A percentile compares a stretch with the other conserved stretches of the same genome.
Conservation (phyloP, 2,329 filamentous ascomycete genomes). For the Aspergillus intermedius region DNA sequence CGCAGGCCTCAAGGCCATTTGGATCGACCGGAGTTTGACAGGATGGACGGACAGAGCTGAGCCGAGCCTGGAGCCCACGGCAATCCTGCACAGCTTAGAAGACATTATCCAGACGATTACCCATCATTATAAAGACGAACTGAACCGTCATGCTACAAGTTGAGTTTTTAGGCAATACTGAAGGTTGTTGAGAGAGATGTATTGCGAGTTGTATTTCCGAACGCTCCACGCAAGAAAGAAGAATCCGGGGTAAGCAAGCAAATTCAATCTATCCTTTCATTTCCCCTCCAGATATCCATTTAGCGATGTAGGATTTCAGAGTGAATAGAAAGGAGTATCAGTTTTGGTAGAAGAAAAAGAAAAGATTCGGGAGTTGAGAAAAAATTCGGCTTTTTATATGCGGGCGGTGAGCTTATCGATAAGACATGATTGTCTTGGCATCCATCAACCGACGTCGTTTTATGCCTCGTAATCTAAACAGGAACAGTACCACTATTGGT, state of each 20-base stretch:
- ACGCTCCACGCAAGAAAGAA: slow-evolving; percentile 36
- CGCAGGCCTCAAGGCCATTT: slow-evolving; percentile 57
- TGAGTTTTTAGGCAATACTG: neutral
- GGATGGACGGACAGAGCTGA: slow-evolving; percentile 62
- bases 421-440: slow-evolving; percentile 16
- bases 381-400: slow-evolving; percentile 21
- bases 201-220: slow-evolving; percentile 43
- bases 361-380: slow-evolving; percentile 14
- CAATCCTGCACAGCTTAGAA: slow-evolving; percentile 51
- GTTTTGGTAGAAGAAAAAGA: slow-evolving; percentile 33
- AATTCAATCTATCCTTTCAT: slow-evolving; percentile 38
- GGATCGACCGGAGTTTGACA: slow-evolving; percentile 57
- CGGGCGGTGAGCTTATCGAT: slow-evolving; percentile 29
- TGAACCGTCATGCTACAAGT: neutral
- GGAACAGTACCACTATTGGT: neutral
- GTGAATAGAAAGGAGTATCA: slow-evolving; percentile 44
- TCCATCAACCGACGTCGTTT: neutral
- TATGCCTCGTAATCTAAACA: neutral
- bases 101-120: neutral
- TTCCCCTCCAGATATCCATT: slow-evolving; percentile 42
- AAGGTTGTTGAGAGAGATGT: slow-evolving; percentile 21
- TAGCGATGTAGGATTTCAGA: slow-evolving; percentile 32
- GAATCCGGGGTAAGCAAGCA: slow-evolving; percentile 43
- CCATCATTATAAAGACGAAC: neutral
- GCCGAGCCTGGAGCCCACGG: slow-evolving; percentile 45